These are phyloP conservation scores for Ceratobasidium sp. DNA, from an alignment of 1,284 basidiomycete genomes.

Conservation along the genomic window DNA sequence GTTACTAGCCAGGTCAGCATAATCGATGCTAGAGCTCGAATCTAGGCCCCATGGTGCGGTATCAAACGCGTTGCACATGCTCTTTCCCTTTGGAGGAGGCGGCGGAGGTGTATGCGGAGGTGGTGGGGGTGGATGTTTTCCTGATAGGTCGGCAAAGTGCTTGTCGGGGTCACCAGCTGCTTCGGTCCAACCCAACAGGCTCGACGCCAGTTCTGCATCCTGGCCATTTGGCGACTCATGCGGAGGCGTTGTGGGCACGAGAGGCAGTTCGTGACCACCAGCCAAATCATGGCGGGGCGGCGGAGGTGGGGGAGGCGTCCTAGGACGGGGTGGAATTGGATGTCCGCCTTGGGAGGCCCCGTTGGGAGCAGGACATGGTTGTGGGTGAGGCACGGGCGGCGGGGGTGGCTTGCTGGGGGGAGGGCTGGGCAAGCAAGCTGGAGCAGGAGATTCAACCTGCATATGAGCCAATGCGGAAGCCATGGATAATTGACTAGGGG, in stretches of 20 bases:
- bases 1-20: no score
- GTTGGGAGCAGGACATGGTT: neutral
- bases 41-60: no score
- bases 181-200: no score
- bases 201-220: neutral
- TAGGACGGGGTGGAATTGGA: neutral
- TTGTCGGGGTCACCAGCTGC: neutral
- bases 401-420: neutral
- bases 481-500: neutral
- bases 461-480: no score
- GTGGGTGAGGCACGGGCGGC: neutral
- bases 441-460: no score
- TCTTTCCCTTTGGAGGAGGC: neutral
- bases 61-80: no score
- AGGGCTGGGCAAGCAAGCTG: neutral
- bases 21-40: no score
- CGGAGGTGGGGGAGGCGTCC: neutral
- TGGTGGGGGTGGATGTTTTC: neutral
- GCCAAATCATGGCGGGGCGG: neutral
- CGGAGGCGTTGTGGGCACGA: neutral
- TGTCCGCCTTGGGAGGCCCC: no score
- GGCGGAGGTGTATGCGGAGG: neutral
- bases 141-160: neutral
- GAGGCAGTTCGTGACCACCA: neutral
- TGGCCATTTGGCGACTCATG: neutral